Base-by-base conservation (phyloP, 352 stramenopile genomes). In the Globisporangium uncinulatum region DNA sequence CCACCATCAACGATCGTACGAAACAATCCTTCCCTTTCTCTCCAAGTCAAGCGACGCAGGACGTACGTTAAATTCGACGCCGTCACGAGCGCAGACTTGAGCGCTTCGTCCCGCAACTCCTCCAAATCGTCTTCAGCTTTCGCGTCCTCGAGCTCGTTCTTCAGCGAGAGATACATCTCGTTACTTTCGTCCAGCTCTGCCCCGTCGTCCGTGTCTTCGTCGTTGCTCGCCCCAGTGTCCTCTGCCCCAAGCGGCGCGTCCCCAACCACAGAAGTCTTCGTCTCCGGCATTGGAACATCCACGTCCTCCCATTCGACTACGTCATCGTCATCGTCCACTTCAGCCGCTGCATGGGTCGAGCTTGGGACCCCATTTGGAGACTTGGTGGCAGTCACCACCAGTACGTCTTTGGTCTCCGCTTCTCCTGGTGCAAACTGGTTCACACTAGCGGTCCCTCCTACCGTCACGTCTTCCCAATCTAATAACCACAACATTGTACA, bases 61-160 rank as follows among this genome's bases (percentile, higher is more conserved):
- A 69, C 70, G 47, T 69, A 85, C 71, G 84, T 94, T 15, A 94
- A 69, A 53, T 94, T 94, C 0, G 84, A 90, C n/a, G 84, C 84
- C 13, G 84, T 94, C 4, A 61, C 66, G 55, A 94, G 86, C 2
- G 80, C 84, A 57, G 84, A 91, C 20, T 89, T 70, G 29, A 94
- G 56, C 15, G 84, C 84, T 54, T 94, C 83, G 50, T 83, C 65
- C 51, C 84, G 79, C 4, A 88, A 61, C 42, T 73, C 55, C 9
- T 74, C 65, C 13, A 93, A 54, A 68, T 91, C 83, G 57, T 78
- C 69, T 49, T 91, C 74, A 0, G 73, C 80, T 50, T 81, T 85
- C 2, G 71, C 78, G 42, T 92, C 83, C 50, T 92, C 83, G 21
- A 91, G 68, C 57, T 92, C 83, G 36, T 67, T 71, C 51, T 78